These are phyloP conservation scores for Asterionellopsis glacialis DNA, from an alignment of 108 stramenopile species.

Conservation along the genomic window DNA sequence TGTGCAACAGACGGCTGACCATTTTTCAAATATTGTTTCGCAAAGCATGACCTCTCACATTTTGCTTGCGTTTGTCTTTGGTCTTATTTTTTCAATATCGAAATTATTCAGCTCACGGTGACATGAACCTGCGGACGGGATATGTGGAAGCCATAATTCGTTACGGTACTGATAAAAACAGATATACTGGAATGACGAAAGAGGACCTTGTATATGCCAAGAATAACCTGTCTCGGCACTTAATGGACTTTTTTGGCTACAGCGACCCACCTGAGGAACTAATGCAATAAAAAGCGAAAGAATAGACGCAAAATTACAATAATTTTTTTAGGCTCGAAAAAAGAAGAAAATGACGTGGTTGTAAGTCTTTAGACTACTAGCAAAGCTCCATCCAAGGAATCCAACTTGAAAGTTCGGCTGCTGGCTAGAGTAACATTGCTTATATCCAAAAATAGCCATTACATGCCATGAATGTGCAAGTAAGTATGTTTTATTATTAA, in stretches of 20 bases:
- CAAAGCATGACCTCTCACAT: too few species aligned
- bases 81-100: background rate
- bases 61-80: background rate
- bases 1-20: background rate
- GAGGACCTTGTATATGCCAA: constrained; percentile 46
- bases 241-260: constrained; percentile 35
- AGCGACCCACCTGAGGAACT: constrained; percentile 2
- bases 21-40: background rate
- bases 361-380: too few species aligned
- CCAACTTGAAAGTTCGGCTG: too few species aligned
- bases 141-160: constrained; percentile 60
- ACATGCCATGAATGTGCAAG: too few species aligned
- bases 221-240: constrained; percentile 28
- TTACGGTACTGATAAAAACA: constrained; percentile 54
- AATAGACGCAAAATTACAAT: too few species aligned
- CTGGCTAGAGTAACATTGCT: too few species aligned
- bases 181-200: constrained; percentile 39
- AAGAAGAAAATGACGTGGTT: too few species aligned
- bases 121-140: constrained; percentile 28
- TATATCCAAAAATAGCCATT: too few species aligned
- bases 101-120: background rate
- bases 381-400: too few species aligned
- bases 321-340: too few species aligned
- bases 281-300: too few species aligned
- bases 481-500: too few species aligned